Conservation (phyloP, 345 rosid species). For the Zanthoxylum bungeanum region DNA sequence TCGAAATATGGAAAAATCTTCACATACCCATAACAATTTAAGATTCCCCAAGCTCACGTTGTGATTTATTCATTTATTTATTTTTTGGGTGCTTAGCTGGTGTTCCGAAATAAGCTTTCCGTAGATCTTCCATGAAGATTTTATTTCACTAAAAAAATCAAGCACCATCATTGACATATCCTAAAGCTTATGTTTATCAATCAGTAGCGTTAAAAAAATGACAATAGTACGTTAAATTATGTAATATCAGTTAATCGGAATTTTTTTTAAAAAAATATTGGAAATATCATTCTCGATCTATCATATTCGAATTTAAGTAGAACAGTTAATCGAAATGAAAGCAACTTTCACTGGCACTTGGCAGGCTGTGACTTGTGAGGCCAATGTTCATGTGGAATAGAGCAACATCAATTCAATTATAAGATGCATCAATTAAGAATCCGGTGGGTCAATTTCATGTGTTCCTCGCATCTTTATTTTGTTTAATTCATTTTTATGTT, state of each 20-base stretch:
- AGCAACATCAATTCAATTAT: neutral
- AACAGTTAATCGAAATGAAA: neutral
- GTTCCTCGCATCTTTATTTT: neutral
- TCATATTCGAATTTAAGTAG: no score
- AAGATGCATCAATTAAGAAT: neutral
- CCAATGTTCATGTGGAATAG: neutral
- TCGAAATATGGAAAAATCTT: neutral
- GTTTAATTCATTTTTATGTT: neutral
- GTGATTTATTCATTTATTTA: neutral
- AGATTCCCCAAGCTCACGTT: neutral
- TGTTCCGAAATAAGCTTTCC: neutral
- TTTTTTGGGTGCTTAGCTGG: neutral
- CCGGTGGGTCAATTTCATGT: conserved; percentile 6
- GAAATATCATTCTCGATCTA: no score
- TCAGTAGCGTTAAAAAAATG: no score
- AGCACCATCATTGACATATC: neutral
- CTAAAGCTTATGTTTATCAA: neutral
- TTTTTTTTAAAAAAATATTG: no score
- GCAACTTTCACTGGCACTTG: neutral
- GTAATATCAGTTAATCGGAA: no score
- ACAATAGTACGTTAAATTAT: no score
- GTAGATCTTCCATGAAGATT: neutral
- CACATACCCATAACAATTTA: neutral
- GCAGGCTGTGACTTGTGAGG: neutral
- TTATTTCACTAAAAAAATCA: neutral